Evolutionary conservation across 2,329 filamentous ascomycete species (phyloP).

Genomic region (Microcyclospora tardicrescens): DNA sequence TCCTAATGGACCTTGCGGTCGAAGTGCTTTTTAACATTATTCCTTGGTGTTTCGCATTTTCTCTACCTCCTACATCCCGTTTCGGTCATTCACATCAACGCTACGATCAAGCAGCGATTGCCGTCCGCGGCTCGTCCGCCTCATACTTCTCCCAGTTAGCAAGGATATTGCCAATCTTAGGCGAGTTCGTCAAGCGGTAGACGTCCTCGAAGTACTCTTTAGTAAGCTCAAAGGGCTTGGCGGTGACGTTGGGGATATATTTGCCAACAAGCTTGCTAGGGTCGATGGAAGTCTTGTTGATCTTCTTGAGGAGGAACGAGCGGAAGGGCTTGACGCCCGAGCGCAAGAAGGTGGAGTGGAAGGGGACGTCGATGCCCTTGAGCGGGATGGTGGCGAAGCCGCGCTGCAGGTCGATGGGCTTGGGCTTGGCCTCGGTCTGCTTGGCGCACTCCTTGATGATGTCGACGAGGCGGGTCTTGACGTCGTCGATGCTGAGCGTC

Average conservation of each 20-base stretch:
- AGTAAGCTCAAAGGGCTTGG: conserved; percentile 84
- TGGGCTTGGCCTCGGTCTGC: conserved; percentile 77
- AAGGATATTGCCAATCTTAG: conserved; percentile 62
- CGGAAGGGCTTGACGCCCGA: conserved; percentile 98
- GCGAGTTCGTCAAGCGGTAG: conserved; percentile 77
- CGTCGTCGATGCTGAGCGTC: conserved; percentile 73
- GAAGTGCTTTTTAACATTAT: too few species aligned
- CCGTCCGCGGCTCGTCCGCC: conserved; percentile 18
- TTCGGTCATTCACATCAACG: too few species aligned
- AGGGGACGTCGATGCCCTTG: conserved; percentile 93
- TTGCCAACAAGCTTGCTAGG: conserved; percentile 93
- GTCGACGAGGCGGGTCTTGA: conserved; percentile 76
- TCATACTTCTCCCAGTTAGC: conserved; percentile 56
- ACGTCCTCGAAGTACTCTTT: conserved; percentile 99
- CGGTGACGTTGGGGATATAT: conserved; percentile 98
- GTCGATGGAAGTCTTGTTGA: conserved; percentile 97
- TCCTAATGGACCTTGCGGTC: too few species aligned
- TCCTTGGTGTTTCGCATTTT: too few species aligned
- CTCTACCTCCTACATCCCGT: too few species aligned
- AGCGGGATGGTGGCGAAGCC: conserved; percentile 96
- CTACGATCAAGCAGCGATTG: too few species aligned
- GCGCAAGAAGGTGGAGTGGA: conserved; percentile 96
- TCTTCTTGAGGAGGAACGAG: conserved; percentile 97
- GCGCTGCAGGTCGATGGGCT: conserved; percentile 77
- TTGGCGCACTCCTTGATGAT: conserved; percentile 84